These are phyloP conservation scores for Rhodotorula sphaerocarpa DNA, from an alignment of 768 basidiomycete genomes.

Conservation along the genomic window DNA sequence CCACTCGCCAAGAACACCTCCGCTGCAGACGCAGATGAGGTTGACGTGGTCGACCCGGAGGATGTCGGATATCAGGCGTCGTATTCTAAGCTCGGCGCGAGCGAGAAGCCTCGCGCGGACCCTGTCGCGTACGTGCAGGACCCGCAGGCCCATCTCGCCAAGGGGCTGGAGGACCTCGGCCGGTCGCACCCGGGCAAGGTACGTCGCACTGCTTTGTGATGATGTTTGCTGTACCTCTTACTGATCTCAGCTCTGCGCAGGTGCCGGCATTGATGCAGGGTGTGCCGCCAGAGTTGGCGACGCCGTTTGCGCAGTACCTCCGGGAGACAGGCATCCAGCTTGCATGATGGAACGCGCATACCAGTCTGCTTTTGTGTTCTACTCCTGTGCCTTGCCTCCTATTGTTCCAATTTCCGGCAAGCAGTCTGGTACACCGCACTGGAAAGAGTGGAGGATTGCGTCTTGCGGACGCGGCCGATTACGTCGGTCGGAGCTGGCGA, in stretches of 20 bases:
- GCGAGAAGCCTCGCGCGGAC: slow-evolving; percentile 51
- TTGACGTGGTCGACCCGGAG: slow-evolving; percentile 68
- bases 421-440: no score
- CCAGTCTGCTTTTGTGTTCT: no score
- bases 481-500: no score
- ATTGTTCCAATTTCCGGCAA: no score
- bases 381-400: no score
- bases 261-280: slow-evolving; percentile 22
- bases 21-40: slow-evolving; percentile 46
- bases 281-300: slow-evolving; percentile 29
- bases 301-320: slow-evolving; percentile 31
- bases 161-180: slow-evolving; percentile 20
- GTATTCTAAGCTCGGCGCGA: slow-evolving; percentile 82
- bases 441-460: no score
- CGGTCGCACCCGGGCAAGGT: slow-evolving; percentile 34
- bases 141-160: slow-evolving; percentile 38
- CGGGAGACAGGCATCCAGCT: slow-evolving; percentile 11
- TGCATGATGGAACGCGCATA: not conserved
- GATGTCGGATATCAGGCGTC: slow-evolving; percentile 92
- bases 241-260: not conserved
- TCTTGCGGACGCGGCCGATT: no score
- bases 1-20: slow-evolving; percentile 49
- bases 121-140: slow-evolving; percentile 48
- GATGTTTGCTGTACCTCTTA: not conserved
- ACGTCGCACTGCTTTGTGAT: slow-evolving; percentile 2